Conservation (phyloP, 495 filamentous ascomycete species). For the Xylaria sp. region DNA sequence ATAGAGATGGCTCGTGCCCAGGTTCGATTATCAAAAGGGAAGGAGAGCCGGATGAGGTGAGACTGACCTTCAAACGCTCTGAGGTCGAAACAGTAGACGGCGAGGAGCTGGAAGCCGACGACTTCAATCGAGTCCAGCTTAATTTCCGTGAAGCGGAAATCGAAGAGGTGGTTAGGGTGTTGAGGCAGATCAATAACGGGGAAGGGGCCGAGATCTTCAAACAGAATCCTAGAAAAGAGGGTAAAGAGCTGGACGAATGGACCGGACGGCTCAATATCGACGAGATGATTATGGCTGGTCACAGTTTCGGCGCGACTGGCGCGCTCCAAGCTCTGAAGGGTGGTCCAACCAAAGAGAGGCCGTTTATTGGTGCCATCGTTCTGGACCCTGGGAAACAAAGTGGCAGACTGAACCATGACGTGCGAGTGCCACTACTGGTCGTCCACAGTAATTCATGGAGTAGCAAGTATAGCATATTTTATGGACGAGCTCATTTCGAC, state of each 20-base stretch:
- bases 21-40: slow-evolving; percentile 48
- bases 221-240: slow-evolving; percentile 44
- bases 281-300: slow-evolving; percentile 55
- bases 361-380: slow-evolving; percentile 53
- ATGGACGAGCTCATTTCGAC: slow-evolving; percentile 60
- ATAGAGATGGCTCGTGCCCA: slow-evolving; percentile 61
- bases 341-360: slow-evolving; percentile 43
- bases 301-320: slow-evolving; percentile 61
- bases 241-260: slow-evolving; percentile 42
- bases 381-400: slow-evolving; percentile 61
- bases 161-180: slow-evolving; percentile 53
- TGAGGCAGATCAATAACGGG: slow-evolving; percentile 53
- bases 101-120: slow-evolving; percentile 35
- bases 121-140: slow-evolving; percentile 56
- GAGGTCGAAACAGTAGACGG: slow-evolving; percentile 40
- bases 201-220: slow-evolving; percentile 44
- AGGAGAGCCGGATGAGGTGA: slow-evolving; percentile 35
- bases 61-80: slow-evolving; percentile 39
- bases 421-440: slow-evolving; percentile 56
- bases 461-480: slow-evolving; percentile 51
- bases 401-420: slow-evolving; percentile 58
- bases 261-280: slow-evolving; percentile 46
- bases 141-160: slow-evolving; percentile 62
- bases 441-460: slow-evolving; percentile 62
- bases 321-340: slow-evolving; percentile 57